A percentile compares a stretch with the other conserved stretches of the same genome.
phyloP scores from a whole-genome alignment of 441 rosid species.

The Isatis lusitanica region DNA sequence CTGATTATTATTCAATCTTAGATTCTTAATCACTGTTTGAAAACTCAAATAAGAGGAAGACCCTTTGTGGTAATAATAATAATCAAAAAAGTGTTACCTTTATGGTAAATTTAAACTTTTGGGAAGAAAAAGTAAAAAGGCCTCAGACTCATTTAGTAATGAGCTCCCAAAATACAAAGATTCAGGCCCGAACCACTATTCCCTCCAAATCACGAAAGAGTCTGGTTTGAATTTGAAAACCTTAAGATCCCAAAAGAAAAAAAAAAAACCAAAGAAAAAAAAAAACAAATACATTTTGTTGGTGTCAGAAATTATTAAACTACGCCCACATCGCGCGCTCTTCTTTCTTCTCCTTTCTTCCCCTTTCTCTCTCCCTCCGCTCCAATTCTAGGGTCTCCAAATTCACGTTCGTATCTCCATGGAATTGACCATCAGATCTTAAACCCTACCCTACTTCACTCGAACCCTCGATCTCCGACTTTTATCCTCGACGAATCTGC shows the following conservation, averaged over 20 bases:
- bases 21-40: neutral
- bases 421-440: conserved; percentile 15
- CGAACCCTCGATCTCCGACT: conserved; percentile 1
- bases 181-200: conserved; percentile 26
- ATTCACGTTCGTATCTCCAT: conserved; percentile 13
- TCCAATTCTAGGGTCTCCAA: conserved; percentile 28
- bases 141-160: neutral
- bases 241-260: neutral
- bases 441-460: conserved; percentile 10
- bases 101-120: neutral
- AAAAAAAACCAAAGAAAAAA: neutral
- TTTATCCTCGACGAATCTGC: neutral
- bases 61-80: neutral
- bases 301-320: conserved; percentile 31
- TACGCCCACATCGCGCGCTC: conserved; percentile 32
- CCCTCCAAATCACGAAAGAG: conserved; percentile 35
- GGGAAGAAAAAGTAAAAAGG: neutral
- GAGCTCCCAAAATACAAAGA: conserved; percentile 4
- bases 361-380: neutral
- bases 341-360: conserved; percentile 6
- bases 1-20: neutral
- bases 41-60: neutral
- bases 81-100: neutral
- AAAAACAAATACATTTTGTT: conserved; percentile 2
- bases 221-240: conserved; percentile 36